Evolutionary conservation across 2,329 filamentous ascomycete species (phyloP).

Genomic region (Aspergillus carbonarius): DNA sequence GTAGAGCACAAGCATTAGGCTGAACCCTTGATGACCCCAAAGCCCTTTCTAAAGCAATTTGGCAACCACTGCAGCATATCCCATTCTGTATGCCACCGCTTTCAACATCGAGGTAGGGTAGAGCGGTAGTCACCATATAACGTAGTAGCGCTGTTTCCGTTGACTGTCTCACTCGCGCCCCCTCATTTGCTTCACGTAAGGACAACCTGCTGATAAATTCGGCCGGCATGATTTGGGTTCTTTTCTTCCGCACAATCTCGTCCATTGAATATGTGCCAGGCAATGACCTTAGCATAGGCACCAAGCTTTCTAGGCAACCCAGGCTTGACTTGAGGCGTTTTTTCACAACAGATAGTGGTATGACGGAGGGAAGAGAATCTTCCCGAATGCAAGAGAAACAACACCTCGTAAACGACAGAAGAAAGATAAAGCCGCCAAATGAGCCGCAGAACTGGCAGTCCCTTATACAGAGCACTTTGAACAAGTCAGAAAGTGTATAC

Average conservation of each 20-base stretch:
- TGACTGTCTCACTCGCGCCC: background rate
- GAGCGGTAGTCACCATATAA: background rate
- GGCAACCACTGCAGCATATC: constrained; percentile 2
- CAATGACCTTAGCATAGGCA: background rate
- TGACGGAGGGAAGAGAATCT: background rate
- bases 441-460: constrained; percentile 1
- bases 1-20: background rate
- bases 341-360: background rate
- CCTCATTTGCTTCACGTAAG: background rate
- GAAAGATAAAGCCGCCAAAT: constrained; percentile 1
- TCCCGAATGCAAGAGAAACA: constrained; percentile 1
- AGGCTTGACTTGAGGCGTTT: background rate
- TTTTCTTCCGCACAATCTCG: background rate
- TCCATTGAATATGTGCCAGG: constrained; percentile 6
- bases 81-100: background rate
- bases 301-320: background rate
- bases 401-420: constrained; percentile 1
- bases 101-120: background rate
- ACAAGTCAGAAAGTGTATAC: constrained; percentile 7
- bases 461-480: constrained; percentile 6
- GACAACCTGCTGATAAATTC: background rate
- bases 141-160: background rate
- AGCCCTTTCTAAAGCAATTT: constrained; percentile 4
- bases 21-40: background rate
- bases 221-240: background rate